phyloP scores from a whole-genome alignment of 2,329 filamentous ascomycete genomes.

The Tolypocladium endophyticum region DNA sequence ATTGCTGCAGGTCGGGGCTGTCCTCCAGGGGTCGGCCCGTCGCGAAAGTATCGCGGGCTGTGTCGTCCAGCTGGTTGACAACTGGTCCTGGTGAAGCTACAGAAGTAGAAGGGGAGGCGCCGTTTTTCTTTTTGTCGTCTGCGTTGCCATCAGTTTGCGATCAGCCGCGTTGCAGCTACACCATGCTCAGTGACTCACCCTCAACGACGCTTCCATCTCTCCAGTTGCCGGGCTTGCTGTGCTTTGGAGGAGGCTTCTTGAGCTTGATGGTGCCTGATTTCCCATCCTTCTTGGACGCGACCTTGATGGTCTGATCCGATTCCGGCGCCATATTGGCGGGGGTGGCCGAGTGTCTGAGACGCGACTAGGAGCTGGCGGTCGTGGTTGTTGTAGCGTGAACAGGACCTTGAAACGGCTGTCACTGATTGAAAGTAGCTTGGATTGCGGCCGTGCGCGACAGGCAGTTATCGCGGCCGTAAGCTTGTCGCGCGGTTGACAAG shows the following conservation, averaged over 20 bases:
- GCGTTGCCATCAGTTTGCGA: background rate
- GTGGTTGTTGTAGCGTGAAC: background rate
- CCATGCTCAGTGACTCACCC: constrained; percentile 30
- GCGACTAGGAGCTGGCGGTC: background rate
- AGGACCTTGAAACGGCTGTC: background rate
- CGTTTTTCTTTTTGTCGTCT: constrained; percentile 47
- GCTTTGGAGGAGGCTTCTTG: constrained; percentile 52
- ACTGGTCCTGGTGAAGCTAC: constrained; percentile 42
- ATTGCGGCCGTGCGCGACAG: background rate
- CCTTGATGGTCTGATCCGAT: constrained; percentile 50
- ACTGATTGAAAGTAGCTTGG: background rate
- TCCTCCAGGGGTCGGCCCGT: constrained; percentile 77
- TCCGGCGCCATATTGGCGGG: constrained; percentile 2
- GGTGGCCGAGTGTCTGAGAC: background rate
- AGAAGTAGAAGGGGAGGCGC: constrained; percentile 28
- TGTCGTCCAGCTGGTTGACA: constrained; percentile 63
- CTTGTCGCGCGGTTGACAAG: background rate
- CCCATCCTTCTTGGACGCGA: constrained; percentile 44
- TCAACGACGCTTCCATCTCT: constrained; percentile 54
- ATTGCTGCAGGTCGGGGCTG: constrained; percentile 66
- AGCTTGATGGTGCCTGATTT: constrained; percentile 48
- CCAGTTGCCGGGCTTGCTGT: constrained; percentile 61
- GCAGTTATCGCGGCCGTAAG: background rate
- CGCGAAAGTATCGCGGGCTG: constrained; percentile 66
- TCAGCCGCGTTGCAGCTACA: background rate